Conservation (phyloP, 495 filamentous ascomycete genomes). For the Penicillium antarcticum region DNA sequence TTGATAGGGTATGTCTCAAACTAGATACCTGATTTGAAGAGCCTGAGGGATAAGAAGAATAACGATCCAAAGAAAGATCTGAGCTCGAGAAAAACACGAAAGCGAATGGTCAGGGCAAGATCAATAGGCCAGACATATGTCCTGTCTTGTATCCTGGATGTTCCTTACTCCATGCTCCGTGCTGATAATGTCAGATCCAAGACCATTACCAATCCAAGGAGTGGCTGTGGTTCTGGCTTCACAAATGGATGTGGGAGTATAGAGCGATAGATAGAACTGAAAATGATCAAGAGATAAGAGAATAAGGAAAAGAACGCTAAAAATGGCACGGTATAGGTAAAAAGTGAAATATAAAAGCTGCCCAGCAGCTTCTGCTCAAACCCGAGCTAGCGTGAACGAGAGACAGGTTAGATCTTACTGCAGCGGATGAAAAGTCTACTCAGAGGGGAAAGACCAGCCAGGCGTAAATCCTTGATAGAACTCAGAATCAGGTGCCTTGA, state of each 20-base stretch:
- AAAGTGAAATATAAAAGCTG: conserved; percentile 13
- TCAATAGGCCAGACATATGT: conserved; percentile 12
- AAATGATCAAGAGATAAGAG: neutral
- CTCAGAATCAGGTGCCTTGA: conserved; percentile 22
- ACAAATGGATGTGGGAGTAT: neutral
- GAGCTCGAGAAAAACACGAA: conserved; percentile 4
- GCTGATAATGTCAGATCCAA: neutral
- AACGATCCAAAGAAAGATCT: neutral
- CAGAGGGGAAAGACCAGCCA: conserved; percentile 32
- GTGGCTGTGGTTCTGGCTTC: too few species aligned
- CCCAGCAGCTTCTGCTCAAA: conserved; percentile 8
- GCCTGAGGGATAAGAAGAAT: neutral
- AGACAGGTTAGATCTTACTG: neutral
- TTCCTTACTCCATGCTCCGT: neutral
- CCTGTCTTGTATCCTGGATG: conserved; percentile 3
- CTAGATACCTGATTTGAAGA: conserved; percentile 10
- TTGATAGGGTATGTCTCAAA: conserved; percentile 14
- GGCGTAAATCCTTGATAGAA: conserved; percentile 27
- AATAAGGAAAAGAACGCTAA: neutral
- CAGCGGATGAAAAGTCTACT: conserved; percentile 10
- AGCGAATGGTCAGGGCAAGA: neutral
- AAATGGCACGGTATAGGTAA: conserved; percentile 6
- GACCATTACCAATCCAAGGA: neutral
- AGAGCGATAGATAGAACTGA: neutral
- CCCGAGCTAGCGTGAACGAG: neutral